Conservation (phyloP, 305 asterid species). For the Fraxinus albicans region DNA sequence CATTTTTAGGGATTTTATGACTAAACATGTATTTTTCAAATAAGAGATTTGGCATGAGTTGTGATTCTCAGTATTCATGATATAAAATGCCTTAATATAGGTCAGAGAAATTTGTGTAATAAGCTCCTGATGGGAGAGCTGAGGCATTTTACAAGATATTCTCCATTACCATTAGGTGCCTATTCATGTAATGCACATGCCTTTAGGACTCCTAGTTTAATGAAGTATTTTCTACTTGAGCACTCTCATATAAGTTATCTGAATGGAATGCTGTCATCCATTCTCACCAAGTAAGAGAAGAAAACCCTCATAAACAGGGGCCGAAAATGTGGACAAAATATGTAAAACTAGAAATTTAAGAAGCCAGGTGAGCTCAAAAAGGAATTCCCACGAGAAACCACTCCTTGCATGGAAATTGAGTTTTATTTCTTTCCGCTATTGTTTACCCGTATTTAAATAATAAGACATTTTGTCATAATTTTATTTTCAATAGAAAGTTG, state of each 20-base stretch:
- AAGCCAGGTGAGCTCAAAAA: background rate
- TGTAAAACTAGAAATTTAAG: background rate
- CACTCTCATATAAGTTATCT: background rate
- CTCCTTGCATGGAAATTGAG: background rate
- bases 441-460: too few relatives aligned
- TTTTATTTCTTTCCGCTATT: too few relatives aligned
- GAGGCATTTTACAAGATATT: background rate
- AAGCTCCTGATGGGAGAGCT: background rate
- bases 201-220: background rate
- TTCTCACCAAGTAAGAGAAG: background rate
- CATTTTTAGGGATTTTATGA: too few relatives aligned
- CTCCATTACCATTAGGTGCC: background rate
- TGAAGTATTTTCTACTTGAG: background rate
- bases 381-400: background rate
- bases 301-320: background rate
- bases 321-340: background rate
- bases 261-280: background rate
- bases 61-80: too few relatives aligned
- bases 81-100: too few relatives aligned
- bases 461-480: too few relatives aligned
- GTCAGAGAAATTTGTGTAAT: background rate
- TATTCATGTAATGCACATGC: background rate
- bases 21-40: too few relatives aligned
- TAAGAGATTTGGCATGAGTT: too few relatives aligned
- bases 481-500: too few relatives aligned